phyloP scores from a whole-genome alignment of 179 eudicot species.

The Vitellaria paradoxa region DNA sequence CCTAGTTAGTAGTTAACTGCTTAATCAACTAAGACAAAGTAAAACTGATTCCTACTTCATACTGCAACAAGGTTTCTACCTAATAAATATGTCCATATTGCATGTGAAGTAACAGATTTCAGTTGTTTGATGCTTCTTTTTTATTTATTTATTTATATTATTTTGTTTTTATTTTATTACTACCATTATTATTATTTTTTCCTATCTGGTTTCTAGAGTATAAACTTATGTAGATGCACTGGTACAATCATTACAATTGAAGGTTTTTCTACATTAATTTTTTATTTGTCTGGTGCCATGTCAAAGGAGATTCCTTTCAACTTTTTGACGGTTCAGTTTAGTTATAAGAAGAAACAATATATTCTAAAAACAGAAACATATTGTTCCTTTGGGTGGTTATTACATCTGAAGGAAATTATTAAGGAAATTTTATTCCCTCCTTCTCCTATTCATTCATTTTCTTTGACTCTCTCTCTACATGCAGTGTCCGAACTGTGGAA shows the following conservation, averaged over 20 bases:
- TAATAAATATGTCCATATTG: neutral
- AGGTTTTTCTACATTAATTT: neutral
- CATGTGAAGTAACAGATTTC: neutral
- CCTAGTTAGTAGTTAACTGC: neutral
- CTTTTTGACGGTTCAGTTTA: neutral
- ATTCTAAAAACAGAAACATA: neutral
- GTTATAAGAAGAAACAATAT: neutral
- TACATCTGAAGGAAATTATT: neutral
- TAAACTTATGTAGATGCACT: neutral
- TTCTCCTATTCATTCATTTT: conserved; percentile 21
- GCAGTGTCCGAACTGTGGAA: conserved; percentile 98
- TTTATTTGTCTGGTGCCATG: neutral
- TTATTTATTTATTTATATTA: neutral
- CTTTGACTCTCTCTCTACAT: conserved; percentile 20
- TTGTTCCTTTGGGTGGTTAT: neutral
- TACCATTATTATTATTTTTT: too few relatives aligned
- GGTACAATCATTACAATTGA: neutral
- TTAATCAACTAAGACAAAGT: neutral
- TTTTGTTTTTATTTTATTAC: too few relatives aligned
- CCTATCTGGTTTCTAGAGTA: conserved; percentile 6
- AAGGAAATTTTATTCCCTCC: neutral
- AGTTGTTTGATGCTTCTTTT: neutral
- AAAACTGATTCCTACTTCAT: neutral
- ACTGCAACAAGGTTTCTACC: neutral
- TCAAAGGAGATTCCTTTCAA: neutral